Conservation (phyloP, 345 rosid genomes). For the Aquilaria yunnanensis region DNA sequence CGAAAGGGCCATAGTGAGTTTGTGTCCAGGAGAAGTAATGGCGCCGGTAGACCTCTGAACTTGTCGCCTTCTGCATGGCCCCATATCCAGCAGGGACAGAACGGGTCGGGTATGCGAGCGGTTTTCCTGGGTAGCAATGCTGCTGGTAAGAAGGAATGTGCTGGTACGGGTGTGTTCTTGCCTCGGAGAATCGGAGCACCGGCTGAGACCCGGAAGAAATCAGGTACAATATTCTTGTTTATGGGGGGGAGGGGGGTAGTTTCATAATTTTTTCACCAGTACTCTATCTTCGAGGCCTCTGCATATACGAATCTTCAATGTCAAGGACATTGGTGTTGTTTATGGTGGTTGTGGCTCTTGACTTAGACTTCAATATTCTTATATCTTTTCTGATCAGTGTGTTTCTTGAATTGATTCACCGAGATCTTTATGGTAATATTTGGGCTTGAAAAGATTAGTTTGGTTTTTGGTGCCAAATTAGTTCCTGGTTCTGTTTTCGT, state of each 20-base stretch:
- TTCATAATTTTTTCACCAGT: background rate
- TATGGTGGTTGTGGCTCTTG: no score
- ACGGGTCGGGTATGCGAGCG: conserved; percentile 43
- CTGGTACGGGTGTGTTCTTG: conserved; percentile 87
- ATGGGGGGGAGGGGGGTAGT: no score
- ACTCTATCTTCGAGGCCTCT: no score
- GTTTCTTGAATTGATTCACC: background rate
- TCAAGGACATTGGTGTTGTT: no score
- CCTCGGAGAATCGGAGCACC: conserved; percentile 44
- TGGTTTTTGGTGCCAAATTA: no score
- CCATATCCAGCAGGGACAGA: conserved; percentile 25
- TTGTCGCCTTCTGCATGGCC: conserved; percentile 57
- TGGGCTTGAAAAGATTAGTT: no score
- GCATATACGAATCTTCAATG: no score
- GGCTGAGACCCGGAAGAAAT: conserved; percentile 37
- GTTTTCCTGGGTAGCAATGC: conserved; percentile 38
- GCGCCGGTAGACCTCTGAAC: conserved; percentile 13
- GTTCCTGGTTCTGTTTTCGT: background rate
- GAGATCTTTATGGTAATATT: background rate
- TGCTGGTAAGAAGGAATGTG: conserved; percentile 35
- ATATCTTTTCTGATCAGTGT: no score
- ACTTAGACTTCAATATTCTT: no score
- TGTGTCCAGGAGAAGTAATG: conserved; percentile 1
- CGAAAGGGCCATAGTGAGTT: conserved; percentile 1
- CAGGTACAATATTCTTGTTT: conserved; percentile 17